Conservation (phyloP, 805 yeast species). For the Candida germanica region DNA sequence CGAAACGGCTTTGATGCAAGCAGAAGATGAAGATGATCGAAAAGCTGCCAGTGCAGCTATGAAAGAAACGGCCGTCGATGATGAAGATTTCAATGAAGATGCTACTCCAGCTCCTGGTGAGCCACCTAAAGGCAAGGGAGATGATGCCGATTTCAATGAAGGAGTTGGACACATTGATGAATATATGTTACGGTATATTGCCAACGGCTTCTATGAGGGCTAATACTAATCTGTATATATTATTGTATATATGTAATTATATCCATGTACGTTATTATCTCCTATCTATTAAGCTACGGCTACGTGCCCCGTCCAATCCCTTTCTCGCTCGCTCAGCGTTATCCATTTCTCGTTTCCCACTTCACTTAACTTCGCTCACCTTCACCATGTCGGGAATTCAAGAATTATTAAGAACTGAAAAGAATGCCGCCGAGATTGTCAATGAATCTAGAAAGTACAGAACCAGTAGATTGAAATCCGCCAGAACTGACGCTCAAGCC, state of each 20-base stretch:
- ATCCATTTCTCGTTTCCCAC: too few species aligned
- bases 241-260: not conserved
- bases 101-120: conserved; percentile 21
- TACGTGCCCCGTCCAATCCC: too few species aligned
- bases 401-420: conserved; percentile 83
- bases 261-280: conserved; percentile 2
- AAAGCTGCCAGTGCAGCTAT: conserved; percentile 87
- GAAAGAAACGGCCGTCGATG: conserved; percentile 80
- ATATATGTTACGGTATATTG: conserved; percentile 90
- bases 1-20: conserved; percentile 74
- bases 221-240: conserved; percentile 3
- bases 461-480: conserved; percentile 84
- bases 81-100: conserved; percentile 74
- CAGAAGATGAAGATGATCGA: conserved; percentile 91
- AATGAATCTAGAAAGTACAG: conserved; percentile 90
- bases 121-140: conserved; percentile 18
- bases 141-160: conserved; percentile 50
- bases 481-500: conserved; percentile 86
- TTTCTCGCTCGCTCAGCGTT: too few species aligned
- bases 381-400: conserved; percentile 66
- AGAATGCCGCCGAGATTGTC: conserved; percentile 95
- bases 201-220: conserved; percentile 71
- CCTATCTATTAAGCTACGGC: too few species aligned
- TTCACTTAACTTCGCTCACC: too few species aligned
- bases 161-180: conserved; percentile 87